A percentile compares a stretch with the other conserved stretches of the same genome.
These are phyloP conservation scores for Styphnolobium japonicum DNA, from an alignment of 306 rosid species.

Conservation along the genomic window DNA sequence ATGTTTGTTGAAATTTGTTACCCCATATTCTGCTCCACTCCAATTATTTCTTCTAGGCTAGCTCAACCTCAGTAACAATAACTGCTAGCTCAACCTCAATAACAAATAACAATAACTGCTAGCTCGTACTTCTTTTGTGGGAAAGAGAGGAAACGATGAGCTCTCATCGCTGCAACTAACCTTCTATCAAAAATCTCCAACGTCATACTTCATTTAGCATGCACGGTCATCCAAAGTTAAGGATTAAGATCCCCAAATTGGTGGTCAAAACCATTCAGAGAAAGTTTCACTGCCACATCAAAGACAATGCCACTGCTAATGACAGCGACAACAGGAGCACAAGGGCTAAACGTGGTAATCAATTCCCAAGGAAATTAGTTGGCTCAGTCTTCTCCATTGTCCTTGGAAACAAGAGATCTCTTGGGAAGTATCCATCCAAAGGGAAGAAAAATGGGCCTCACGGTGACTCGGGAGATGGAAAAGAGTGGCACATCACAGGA, in stretches of 20 bases:
- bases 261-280: constrained; percentile 34
- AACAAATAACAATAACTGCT: constrained; percentile 19
- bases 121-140: background rate
- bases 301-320: background rate
- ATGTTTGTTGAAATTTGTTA: background rate
- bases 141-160: background rate
- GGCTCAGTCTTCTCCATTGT: background rate
- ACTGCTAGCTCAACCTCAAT: constrained; percentile 26
- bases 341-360: background rate
- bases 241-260: constrained; percentile 37
- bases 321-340: background rate
- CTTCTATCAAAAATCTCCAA: too few relatives aligned
- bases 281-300: constrained; percentile 10
- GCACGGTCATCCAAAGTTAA: constrained; percentile 20
- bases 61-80: background rate
- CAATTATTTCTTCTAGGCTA: background rate
- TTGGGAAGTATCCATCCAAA: background rate
- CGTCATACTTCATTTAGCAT: constrained; percentile 17
- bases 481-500: background rate
- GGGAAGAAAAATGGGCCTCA: background rate
- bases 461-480: background rate
- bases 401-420: constrained; percentile 23
- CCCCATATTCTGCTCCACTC: background rate
- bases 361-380: background rate
- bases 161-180: too few relatives aligned